These are phyloP conservation scores for Spergularia marina DNA, from an alignment of 148 eudicot species.

Conservation along the genomic window DNA sequence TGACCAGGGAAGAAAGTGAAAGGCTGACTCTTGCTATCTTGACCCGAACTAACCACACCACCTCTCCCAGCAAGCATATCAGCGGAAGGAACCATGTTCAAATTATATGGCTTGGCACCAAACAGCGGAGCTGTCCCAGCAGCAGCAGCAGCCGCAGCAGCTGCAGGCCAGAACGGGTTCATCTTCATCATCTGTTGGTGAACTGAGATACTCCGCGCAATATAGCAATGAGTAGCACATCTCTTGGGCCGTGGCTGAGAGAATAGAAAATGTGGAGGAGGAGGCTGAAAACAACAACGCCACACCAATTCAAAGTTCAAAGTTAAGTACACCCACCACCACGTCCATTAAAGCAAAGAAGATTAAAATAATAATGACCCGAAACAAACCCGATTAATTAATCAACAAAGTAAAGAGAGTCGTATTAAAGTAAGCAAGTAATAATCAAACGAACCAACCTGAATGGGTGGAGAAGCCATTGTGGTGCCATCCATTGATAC, in stretches of 20 bases:
- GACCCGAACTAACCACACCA: conserved; percentile 35
- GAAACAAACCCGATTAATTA: neutral
- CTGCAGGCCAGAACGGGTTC: conserved; percentile 72
- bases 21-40: conserved; percentile 58
- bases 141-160: conserved; percentile 20
- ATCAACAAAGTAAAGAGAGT: neutral
- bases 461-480: conserved; percentile 73
- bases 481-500: conserved; percentile 80
- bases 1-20: conserved; percentile 54
- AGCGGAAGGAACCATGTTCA: conserved; percentile 59
- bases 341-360: neutral
- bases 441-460: conserved; percentile 35
- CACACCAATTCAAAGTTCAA: neutral
- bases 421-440: neutral
- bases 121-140: conserved; percentile 58
- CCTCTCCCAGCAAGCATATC: conserved; percentile 59
- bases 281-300: conserved; percentile 35
- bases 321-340: conserved; percentile 5
- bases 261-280: conserved; percentile 46
- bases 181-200: conserved; percentile 84
- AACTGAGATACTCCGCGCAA: conserved; percentile 63
- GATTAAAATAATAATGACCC: neutral
- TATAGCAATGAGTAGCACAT: conserved; percentile 79
- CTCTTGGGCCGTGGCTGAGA: conserved; percentile 79
- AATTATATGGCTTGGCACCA: conserved; percentile 68